Conservation (phyloP, 768 basidiomycete species). For the Dentipellis sp. region DNA sequence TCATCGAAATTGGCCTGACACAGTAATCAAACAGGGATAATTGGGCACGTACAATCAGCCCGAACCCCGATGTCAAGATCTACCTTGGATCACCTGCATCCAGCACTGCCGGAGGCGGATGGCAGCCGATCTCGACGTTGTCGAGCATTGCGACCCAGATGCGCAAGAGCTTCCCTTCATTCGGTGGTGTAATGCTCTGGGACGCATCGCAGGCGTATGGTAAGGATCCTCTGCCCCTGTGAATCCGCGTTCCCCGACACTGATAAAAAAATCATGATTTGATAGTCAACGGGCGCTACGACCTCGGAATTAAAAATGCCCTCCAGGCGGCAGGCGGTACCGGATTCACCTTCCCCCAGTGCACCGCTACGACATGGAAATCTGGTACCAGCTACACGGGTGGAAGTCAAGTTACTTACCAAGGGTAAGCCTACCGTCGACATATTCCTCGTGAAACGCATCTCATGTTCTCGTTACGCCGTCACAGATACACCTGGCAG, state of each 20-base stretch:
- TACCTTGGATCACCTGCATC: conserved; percentile 35
- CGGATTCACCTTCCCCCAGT: conserved; percentile 57
- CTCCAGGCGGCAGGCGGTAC: conserved; percentile 55
- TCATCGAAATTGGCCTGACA: neutral
- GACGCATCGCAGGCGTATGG: conserved; percentile 37
- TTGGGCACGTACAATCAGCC: conserved; percentile 32
- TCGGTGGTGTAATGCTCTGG: conserved; percentile 37
- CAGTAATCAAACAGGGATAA: conserved; percentile 27
- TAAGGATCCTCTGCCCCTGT: conserved; percentile 9
- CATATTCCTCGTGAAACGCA: neutral
- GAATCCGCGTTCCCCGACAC: neutral
- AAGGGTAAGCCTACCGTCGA: conserved; percentile 32
- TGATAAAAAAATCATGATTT: neutral
- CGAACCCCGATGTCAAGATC: conserved; percentile 35
- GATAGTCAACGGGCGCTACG: conserved; percentile 47
- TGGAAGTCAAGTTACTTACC: conserved; percentile 42
- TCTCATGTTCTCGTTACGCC: conserved; percentile 1
- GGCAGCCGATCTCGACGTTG: conserved; percentile 24
- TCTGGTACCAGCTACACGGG: conserved; percentile 41
- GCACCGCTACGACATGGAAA: conserved; percentile 44
- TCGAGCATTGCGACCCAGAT: conserved; percentile 24
- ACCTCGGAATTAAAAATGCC: conserved; percentile 50
- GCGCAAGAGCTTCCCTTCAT: conserved; percentile 30
- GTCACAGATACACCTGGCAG: conserved; percentile 55
- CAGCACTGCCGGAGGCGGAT: conserved; percentile 32